A percentile compares a stretch with the other conserved stretches of the same genome.
These are phyloP conservation scores for Ceriops decandra DNA, from an alignment of 345 rosid species.

Conservation along the genomic window DNA sequence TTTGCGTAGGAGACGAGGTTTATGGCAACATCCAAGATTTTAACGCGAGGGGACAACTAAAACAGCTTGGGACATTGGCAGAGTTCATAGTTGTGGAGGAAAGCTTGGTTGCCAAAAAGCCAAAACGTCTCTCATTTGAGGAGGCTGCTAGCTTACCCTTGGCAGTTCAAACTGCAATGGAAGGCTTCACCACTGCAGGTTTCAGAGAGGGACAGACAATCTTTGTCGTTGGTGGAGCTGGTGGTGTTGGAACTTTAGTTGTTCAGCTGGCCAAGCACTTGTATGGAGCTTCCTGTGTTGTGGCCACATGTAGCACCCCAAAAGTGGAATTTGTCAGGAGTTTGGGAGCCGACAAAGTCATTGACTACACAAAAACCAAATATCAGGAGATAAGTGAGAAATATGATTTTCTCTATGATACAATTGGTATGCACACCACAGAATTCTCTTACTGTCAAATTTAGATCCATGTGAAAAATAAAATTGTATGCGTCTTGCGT, in stretches of 20 bases:
- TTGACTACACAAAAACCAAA: conserved; percentile 33
- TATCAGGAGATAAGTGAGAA: conserved; percentile 37
- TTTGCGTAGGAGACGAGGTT: conserved; percentile 34
- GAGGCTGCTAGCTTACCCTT: conserved; percentile 54
- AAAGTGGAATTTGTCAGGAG: conserved; percentile 40
- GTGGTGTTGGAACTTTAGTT: conserved; percentile 44
- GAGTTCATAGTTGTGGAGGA: conserved; percentile 43
- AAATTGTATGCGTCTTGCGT: too few relatives aligned
- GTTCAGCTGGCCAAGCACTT: conserved; percentile 42
- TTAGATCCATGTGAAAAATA: too few relatives aligned
- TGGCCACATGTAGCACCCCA: conserved; percentile 39
- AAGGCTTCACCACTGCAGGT: conserved; percentile 38
- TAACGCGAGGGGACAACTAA: conserved; percentile 26
- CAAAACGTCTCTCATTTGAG: conserved; percentile 38
- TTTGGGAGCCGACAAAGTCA: conserved; percentile 40
- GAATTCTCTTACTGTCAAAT: too few relatives aligned
- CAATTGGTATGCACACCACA: conserved; percentile 24
- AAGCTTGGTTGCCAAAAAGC: conserved; percentile 37
- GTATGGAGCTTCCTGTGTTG: conserved; percentile 41
- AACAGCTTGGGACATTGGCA: conserved; percentile 50
- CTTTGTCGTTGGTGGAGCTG: conserved; percentile 46
- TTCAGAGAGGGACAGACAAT: conserved; percentile 33
- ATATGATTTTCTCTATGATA: conserved; percentile 41
- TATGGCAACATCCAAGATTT: conserved; percentile 51
- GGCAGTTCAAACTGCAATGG: conserved; percentile 44